phyloP scores from a whole-genome alignment of 441 rosid genomes.

The Gossypium lobatum region DNA sequence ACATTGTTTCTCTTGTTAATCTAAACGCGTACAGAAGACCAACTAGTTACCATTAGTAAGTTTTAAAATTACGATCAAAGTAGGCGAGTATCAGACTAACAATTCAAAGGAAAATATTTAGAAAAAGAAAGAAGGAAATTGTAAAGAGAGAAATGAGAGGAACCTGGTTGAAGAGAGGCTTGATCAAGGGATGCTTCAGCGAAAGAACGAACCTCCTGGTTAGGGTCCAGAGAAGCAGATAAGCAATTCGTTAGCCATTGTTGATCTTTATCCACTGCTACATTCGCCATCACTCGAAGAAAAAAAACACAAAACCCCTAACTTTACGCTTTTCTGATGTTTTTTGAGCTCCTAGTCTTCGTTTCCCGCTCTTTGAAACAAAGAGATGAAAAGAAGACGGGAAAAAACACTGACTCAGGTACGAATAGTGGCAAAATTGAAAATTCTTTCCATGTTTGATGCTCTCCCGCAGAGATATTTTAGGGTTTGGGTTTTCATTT shows the following conservation, averaged over 20 bases:
- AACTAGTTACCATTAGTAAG: neutral
- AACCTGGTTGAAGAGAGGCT: slow-evolving; percentile 91
- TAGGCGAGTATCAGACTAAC: neutral
- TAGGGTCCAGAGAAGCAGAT: slow-evolving; percentile 83
- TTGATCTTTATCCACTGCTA: slow-evolving; percentile 68
- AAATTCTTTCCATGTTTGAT: slow-evolving; percentile 1
- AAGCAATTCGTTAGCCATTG: slow-evolving; percentile 89
- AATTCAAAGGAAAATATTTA: neutral
- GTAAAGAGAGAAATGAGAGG: neutral
- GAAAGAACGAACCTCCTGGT: slow-evolving; percentile 74
- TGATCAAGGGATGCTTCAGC: slow-evolving; percentile 85
- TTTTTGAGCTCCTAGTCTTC: neutral
- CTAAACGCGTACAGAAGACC: neutral
- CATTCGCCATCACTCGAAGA: slow-evolving; percentile 24
- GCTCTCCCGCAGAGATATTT: neutral
- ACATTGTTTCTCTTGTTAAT: neutral
- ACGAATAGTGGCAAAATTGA: slow-evolving; percentile 19
- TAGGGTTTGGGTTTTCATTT: slow-evolving; percentile 17
- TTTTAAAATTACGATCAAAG: neutral
- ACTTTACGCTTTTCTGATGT: neutral
- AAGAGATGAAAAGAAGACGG: no score
- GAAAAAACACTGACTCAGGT: neutral
- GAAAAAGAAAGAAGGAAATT: neutral
- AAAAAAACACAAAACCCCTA: neutral
- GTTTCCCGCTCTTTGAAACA: slow-evolving; percentile 22